These are phyloP conservation scores for Hypoxylon sp. DNA, from an alignment of 2,329 filamentous ascomycete species.

Conservation along the genomic window DNA sequence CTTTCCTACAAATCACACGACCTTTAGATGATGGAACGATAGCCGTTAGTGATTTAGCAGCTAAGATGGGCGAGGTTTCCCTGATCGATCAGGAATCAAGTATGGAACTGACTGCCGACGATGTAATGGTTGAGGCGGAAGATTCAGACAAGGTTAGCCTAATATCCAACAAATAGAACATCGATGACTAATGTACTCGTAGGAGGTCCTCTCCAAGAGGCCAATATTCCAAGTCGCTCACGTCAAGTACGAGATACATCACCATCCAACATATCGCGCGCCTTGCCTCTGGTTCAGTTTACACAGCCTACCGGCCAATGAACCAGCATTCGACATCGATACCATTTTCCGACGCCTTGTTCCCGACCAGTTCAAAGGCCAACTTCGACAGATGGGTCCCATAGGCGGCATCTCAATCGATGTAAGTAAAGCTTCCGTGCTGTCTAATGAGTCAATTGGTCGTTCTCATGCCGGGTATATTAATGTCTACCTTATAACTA, in stretches of 20 bases:
- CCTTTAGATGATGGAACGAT: conserved; percentile 62
- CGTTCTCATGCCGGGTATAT: conserved; percentile 58
- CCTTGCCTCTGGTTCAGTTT: conserved; percentile 84
- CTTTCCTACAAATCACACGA: conserved; percentile 70
- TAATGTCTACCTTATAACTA: conserved; percentile 58
- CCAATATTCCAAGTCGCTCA: conserved; percentile 58
- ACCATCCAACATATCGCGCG: conserved; percentile 81
- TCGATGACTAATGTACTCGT: conserved; percentile 16
- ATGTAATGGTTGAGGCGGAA: conserved; percentile 66
- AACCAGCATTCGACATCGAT: conserved; percentile 74
- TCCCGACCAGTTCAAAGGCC: conserved; percentile 73
- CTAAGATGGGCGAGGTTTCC: conserved; percentile 63
- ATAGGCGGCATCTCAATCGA: conserved; percentile 83
- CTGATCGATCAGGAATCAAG: conserved; percentile 53
- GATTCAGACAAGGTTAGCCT: conserved; percentile 65
- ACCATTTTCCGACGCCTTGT: conserved; percentile 80
- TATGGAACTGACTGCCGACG: conserved; percentile 55
- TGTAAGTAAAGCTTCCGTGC: conserved; percentile 67
- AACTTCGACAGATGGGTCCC: conserved; percentile 72
- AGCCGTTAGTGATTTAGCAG: conserved; percentile 63
- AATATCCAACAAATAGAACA: conserved; percentile 6
- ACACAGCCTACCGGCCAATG: conserved; percentile 69
- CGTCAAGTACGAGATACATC: conserved; percentile 80
- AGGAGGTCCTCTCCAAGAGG: conserved; percentile 61
- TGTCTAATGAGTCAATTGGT: conserved; percentile 55